Evolutionary conservation across 2,329 filamentous ascomycete genomes (phyloP).

Genomic region (Myriangium duriaei): DNA sequence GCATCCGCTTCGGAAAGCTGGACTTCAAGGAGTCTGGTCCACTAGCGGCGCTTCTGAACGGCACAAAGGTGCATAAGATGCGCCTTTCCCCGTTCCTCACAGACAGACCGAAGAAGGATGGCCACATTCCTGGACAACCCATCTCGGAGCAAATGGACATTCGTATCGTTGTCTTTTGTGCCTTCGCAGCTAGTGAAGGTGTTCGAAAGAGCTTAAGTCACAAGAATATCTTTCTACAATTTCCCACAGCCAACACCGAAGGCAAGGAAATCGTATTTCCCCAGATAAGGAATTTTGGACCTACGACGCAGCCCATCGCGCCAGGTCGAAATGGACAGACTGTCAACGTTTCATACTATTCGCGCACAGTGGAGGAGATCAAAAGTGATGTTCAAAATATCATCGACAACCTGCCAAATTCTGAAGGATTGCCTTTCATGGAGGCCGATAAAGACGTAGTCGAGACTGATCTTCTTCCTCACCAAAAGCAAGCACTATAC

Average conservation of each 20-base stretch:
- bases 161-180: constrained; percentile 69
- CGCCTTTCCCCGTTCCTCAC: constrained; percentile 61
- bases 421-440: constrained; percentile 62
- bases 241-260: constrained; percentile 51
- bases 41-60: constrained; percentile 61
- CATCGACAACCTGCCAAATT: constrained; percentile 71
- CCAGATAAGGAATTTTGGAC: constrained; percentile 39
- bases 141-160: constrained; percentile 51
- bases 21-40: constrained; percentile 54
- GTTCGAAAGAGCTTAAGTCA: constrained; percentile 58
- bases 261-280: constrained; percentile 68
- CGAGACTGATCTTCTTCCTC: constrained; percentile 57
- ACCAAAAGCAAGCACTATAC: constrained; percentile 81
- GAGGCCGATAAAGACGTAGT: constrained; percentile 50
- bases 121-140: constrained; percentile 52
- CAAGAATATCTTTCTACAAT: constrained; percentile 52
- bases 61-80: constrained; percentile 45
- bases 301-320: background rate
- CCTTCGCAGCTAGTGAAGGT: constrained; percentile 48
- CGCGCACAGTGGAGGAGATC: constrained; percentile 72
- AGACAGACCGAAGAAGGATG: constrained; percentile 47
- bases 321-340: constrained; percentile 5
- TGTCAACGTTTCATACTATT: constrained; percentile 20
- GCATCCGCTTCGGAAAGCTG: constrained; percentile 61
- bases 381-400: constrained; percentile 72